Base-by-base conservation (phyloP, 306 rosid species). In the Sophora flavescens region DNA sequence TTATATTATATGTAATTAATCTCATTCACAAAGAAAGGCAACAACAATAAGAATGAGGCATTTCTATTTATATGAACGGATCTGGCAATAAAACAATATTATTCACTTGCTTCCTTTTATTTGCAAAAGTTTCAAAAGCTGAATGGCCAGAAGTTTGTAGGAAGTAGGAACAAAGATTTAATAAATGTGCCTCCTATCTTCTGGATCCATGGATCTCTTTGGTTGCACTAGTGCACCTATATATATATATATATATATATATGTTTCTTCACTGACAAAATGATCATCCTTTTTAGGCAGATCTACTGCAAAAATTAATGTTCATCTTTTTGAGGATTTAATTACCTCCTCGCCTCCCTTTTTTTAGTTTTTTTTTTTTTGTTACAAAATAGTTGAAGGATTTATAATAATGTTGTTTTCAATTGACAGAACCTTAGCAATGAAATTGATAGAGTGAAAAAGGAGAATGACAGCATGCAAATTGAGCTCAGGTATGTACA, bases 401-500 rank as follows among this genome's bases (percentile, higher is more conserved):
- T 30, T 78, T 65, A 57, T 15, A 8, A 64, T 33, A 16, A 11
- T 11, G 28, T 74, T 52, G 32, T 59, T 72, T 59, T 72, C 47
- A 53, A 85, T 75, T 42, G 4, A 38, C 88, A 90, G 96, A 86
- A 87, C 76, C 85, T 92, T 35, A 77, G 70, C 84, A 70, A 80
- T 44, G 96, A 92, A 87, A 66, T 92, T 62, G 92, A 90, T 16
- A 88, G 88, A 54, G 64, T 88, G 68, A 92, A 88, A 88, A 92
- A 92, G 80, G 96, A 92, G 76, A 90, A 92, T 38, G 97, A 94
- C 96, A 84, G 82, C 89, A 88, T 92, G 99, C 91, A 92, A 81
- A 86, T 92, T 76, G 82, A 92, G 70, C 92, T 92, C 78, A 87
- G 96, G 98, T 91, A 82, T 44, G 1, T 6, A 5, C 9, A 8